These are phyloP conservation scores for Croton laevigatus DNA, from an alignment of 441 rosid species.

Conservation along the genomic window DNA sequence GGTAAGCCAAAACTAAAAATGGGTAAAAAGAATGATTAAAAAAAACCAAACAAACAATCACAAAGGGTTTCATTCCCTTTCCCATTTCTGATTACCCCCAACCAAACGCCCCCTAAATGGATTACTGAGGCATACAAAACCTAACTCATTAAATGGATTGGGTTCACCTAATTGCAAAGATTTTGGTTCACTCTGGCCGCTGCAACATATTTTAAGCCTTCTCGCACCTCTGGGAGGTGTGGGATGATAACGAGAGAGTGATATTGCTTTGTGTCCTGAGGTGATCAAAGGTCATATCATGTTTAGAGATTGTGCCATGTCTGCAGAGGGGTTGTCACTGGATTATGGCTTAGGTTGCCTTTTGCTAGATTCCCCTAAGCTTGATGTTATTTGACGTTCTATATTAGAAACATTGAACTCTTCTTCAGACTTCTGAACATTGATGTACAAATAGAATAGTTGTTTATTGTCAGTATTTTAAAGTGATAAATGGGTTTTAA, in stretches of 20 bases:
- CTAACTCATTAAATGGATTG: no score
- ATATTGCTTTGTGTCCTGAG: constrained; percentile 55
- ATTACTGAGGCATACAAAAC: no score
- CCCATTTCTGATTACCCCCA: no score
- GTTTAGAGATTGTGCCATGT: constrained; percentile 88
- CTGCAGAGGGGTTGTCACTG: constrained; percentile 73
- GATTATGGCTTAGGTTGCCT: constrained; percentile 81
- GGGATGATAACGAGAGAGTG: constrained; percentile 57
- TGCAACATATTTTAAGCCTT: constrained; percentile 50
- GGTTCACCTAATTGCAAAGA: constrained; percentile 44
- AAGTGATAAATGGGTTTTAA: constrained; percentile 21
- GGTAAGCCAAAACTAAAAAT: no score
- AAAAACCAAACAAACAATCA: no score
- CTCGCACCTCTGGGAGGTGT: constrained; percentile 96
- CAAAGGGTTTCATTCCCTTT: no score
- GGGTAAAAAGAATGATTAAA: no score
- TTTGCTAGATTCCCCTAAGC: constrained; percentile 27
- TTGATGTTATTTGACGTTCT: constrained; percentile 25
- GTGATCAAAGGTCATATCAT: constrained; percentile 71
- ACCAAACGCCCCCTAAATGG: no score
- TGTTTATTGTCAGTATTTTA: constrained; percentile 21
- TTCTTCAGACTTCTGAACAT: constrained; percentile 29
- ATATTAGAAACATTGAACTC: constrained; percentile 22
- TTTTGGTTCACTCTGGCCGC: constrained; percentile 96
- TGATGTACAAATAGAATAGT: constrained; percentile 27